Conservation (phyloP, 2,329 filamentous ascomycete species). For the Teratosphaeria nubilosa region DNA sequence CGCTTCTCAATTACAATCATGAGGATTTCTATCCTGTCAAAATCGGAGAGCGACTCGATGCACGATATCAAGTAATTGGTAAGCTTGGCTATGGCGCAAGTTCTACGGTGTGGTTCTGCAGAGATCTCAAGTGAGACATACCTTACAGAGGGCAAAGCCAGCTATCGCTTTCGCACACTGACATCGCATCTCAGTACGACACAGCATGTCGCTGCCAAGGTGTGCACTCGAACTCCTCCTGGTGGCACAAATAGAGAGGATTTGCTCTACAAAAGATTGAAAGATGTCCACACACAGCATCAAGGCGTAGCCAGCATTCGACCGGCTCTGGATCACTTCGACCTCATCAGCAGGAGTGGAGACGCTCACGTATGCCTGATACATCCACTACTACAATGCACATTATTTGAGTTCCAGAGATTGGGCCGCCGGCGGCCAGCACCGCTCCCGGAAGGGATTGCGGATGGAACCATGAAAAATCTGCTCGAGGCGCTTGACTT, state of each 20-base stretch:
- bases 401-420: slow-evolving; percentile 3
- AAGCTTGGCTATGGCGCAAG: slow-evolving; percentile 33
- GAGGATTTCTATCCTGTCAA: slow-evolving; percentile 26
- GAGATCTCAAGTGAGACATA: slow-evolving; percentile 23
- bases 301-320: slow-evolving; percentile 4
- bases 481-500: slow-evolving; percentile 16
- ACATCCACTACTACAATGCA: slow-evolving; percentile 8
- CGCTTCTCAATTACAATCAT: slow-evolving; percentile 8
- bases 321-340: background rate
- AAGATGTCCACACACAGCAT: slow-evolving; percentile 1
- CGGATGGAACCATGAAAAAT: slow-evolving; percentile 6
- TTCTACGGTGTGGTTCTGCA: slow-evolving; percentile 33
- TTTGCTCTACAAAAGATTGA: too few relatives aligned
- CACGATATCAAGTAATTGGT: slow-evolving; percentile 27
- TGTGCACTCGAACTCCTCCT: slow-evolving; percentile 2
- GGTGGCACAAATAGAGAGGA: background rate
- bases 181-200: background rate
- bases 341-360: too few relatives aligned
- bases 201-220: slow-evolving; percentile 3
- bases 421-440: background rate
- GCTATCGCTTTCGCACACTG: background rate
- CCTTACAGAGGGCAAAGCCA: background rate
- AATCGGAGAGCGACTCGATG: slow-evolving; percentile 23
- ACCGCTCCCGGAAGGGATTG: background rate
- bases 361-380: too few relatives aligned